Evolutionary conservation across 768 basidiomycete genomes (phyloP), one percentile per base, ranked within the genome.

Genomic region (Termitomyces sp.): DNA sequence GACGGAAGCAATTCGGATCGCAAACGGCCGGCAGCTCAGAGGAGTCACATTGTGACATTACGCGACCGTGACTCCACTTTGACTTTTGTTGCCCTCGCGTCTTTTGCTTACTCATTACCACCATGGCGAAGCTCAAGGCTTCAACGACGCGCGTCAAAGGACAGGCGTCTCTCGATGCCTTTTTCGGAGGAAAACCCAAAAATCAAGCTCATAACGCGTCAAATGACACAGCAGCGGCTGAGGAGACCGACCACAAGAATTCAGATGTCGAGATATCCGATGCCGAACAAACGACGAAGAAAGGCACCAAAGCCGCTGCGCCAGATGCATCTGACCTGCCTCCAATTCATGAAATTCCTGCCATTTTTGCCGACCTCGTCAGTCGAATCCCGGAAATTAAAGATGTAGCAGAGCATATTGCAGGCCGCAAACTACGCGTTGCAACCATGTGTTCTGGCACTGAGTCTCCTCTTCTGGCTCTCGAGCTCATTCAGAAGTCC

Each of bases 371-470:
- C 56, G 87, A 94, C 71, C 77, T 94, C 42, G 79, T 92, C 59
- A 73, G 78, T 47, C 83, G 77, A 62, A 80, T 86, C 40, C 82
- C 88, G 12, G 75, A 84, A 53, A 83, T 92, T 60, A 82, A 84
- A 65, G 74, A 75, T 2, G 84, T 92, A 41, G 86, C 82, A 17
- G 77, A 86, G 62, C 86, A 77, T 44, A 73, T 92, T 47, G 71
- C 79, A 57, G 93, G 94, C 2, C 83, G 94, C 57, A 93, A 90
- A 65, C 76, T 98, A 69, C 89, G 94, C 70, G 84, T 98, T 58
- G 95, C 94, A 4, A 98, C 95, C 11, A 98, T 98, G 95, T 97
- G 90, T 72, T 96, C 94, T 41, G 95, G 95, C 25, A 98, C 95
- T 6, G 95, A 98, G 67, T 93, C 92, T 2, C 95, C 95, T 50